phyloP scores from a whole-genome alignment of 345 rosid genomes.

The Eucalyptus albens region DNA sequence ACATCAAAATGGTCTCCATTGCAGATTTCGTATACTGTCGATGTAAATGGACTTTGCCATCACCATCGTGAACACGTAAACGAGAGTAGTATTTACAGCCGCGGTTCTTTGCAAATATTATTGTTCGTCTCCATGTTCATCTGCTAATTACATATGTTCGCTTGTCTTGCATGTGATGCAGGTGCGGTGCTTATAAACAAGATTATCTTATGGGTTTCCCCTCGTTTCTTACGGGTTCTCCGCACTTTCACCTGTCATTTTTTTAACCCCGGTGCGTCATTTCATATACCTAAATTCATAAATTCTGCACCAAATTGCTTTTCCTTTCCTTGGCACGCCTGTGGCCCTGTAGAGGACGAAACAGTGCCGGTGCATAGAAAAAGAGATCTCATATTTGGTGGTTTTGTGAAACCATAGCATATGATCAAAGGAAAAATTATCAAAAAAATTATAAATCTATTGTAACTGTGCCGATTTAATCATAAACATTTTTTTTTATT shows the following conservation, averaged over 20 bases:
- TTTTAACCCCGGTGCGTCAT: rapidly evolving
- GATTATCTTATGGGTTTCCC: not conserved
- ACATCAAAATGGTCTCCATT: not conserved
- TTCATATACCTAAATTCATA: not conserved
- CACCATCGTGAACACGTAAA: not conserved
- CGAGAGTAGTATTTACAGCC: not conserved
- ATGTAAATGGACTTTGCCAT: not conserved
- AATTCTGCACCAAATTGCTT: not conserved
- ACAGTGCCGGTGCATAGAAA: not conserved
- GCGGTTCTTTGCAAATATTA: not conserved
- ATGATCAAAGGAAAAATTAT: too few species aligned
- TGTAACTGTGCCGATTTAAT: rapidly evolving
- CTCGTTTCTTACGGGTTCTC: not conserved
- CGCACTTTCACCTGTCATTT: not conserved
- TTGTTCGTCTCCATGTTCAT: not conserved
- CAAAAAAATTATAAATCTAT: too few species aligned
- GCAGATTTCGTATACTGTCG: not conserved
- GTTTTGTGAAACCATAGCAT: not conserved
- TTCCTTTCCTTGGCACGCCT: not conserved
- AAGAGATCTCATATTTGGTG: not conserved
- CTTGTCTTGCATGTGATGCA: not conserved
- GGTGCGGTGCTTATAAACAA: not conserved
- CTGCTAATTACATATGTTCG: not conserved
- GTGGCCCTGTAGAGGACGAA: not conserved
- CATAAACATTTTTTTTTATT: not conserved